These are phyloP conservation scores for Litchi chinensis DNA, from an alignment of 345 rosid genomes.

Conservation along the genomic window DNA sequence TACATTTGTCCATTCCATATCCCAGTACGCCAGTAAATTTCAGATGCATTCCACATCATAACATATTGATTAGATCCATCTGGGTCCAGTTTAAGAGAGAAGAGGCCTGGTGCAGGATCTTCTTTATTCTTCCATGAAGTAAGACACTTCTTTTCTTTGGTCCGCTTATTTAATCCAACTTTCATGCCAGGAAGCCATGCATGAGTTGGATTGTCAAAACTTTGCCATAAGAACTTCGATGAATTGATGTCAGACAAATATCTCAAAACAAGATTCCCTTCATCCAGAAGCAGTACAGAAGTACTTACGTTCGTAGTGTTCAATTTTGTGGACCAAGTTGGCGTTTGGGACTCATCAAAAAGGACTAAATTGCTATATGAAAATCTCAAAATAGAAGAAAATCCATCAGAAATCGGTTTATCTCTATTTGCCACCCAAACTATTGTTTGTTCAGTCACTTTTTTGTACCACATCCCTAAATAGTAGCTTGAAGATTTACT, in stretches of 20 bases:
- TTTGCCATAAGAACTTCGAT: conserved; percentile 53
- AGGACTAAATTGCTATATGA: conserved; percentile 26
- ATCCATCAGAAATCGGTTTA: conserved; percentile 22
- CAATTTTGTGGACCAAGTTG: conserved; percentile 7
- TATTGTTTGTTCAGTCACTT: conserved; percentile 28
- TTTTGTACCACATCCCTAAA: conserved; percentile 66
- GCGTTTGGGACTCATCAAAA: neutral
- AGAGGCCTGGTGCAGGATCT: too few species aligned
- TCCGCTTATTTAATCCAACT: too few species aligned
- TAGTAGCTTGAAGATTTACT: conserved; percentile 57
- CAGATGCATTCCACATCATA: conserved; percentile 52
- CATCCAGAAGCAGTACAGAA: conserved; percentile 26
- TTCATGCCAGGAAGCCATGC: too few species aligned
- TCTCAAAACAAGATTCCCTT: conserved; percentile 46
- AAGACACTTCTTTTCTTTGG: too few species aligned
- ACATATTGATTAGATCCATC: conserved; percentile 44
- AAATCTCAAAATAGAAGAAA: conserved; percentile 18
- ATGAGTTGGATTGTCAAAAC: conserved; percentile 56
- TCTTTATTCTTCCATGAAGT: too few species aligned
- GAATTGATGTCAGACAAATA: conserved; percentile 24
- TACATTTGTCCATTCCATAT: conserved; percentile 52
- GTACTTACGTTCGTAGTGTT: neutral
- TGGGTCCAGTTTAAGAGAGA: conserved; percentile 58
- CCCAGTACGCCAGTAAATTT: conserved; percentile 60
- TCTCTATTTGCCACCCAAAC: conserved; percentile 77